Percentiles rank a stretch among this genome's conserved stretches.
These are phyloP conservation scores for Metschnikowia matae DNA, from an alignment of 805 yeast species.

Conservation along the genomic window DNA sequence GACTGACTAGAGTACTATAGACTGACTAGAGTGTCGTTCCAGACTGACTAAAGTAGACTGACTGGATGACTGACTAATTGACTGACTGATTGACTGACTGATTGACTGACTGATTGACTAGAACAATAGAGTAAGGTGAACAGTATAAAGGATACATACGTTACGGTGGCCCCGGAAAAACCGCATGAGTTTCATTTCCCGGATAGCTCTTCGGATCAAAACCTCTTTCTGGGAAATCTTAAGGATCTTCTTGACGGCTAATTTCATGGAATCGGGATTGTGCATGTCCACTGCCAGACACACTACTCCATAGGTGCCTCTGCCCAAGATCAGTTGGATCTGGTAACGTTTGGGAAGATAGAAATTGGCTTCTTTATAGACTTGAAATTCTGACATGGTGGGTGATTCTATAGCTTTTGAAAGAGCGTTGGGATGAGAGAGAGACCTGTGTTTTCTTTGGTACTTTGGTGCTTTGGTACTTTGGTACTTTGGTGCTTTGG, in stretches of 20 bases:
- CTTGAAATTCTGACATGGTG: slow-evolving; percentile 16
- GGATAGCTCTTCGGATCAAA: slow-evolving; percentile 69
- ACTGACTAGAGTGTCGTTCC: no score
- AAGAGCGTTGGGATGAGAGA: no score
- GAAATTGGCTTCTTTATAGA: slow-evolving; percentile 37
- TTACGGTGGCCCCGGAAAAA: slow-evolving; percentile 84
- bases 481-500: neutral
- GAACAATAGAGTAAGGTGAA: no score
- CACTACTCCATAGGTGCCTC: slow-evolving; percentile 85
- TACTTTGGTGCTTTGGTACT: no score
- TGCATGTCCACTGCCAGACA: slow-evolving; percentile 65
- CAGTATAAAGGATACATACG: slow-evolving; percentile 24
- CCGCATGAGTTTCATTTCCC: slow-evolving; percentile 78
- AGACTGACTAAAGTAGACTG: no score
- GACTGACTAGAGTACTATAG: no score
- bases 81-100: no score
- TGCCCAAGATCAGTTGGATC: slow-evolving; percentile 59
- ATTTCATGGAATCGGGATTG: slow-evolving; percentile 22
- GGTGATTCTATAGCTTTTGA: no score
- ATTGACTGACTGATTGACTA: no score
- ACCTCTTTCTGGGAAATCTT: slow-evolving; percentile 65
- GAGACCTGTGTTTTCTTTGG: no score
- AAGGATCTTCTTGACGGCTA: slow-evolving; percentile 81
- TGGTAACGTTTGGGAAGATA: slow-evolving; percentile 59
- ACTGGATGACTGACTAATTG: no score